Evolutionary conservation across 2,329 filamentous ascomycete genomes (phyloP), one percentile per base, ranked within the genome.

Genomic region (Xylariaceae sp.): DNA sequence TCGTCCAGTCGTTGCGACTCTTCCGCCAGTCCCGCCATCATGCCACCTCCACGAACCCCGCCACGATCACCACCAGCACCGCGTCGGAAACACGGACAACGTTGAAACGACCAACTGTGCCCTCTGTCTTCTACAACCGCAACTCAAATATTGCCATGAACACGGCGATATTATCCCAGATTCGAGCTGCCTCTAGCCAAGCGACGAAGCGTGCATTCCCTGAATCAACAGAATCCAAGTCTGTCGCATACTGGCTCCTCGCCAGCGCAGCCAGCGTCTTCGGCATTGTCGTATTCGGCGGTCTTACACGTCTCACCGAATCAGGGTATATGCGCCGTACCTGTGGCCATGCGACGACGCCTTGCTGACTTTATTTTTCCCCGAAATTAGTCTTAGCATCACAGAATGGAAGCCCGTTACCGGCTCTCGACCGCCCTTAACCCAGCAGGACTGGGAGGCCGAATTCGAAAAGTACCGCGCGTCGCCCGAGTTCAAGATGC

Each of bases 321-420:
- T 99, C 94, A 66, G 94, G 92, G 92, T 96, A 82, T 66, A 62
- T 18, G 13, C 10, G 10, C 34, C 45, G 9, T 15, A 30, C 23
- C 42, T 7, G 30, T 13, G 49, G 17, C 50, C 42, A 30, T 47
- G 18, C 13, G 18, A 11, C 44, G 47, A 17, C 13, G 15, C 34
- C 17, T 30, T 39, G 47, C 63, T 64, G 53, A 64, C 55, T 52
- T 23, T 49, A 15, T 9, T 23, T 42, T 34, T 50, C 15, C 49
- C 8, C 17, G 11, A 30, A 5, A 51, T 6, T 51, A 96, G 93
- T 51, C 82, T 99, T 66, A 97, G 92, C 73, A 99, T 99, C 69
- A 99, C 94, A 64, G 94, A 99, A 89, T 99, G 94, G 94, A 88
- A 87, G 67, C 94, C 94, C 53, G 92, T 99, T 49, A 97, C 94